Base-by-base conservation (phyloP, 1,284 basidiomycete genomes). In the Cerrena zonata region DNA sequence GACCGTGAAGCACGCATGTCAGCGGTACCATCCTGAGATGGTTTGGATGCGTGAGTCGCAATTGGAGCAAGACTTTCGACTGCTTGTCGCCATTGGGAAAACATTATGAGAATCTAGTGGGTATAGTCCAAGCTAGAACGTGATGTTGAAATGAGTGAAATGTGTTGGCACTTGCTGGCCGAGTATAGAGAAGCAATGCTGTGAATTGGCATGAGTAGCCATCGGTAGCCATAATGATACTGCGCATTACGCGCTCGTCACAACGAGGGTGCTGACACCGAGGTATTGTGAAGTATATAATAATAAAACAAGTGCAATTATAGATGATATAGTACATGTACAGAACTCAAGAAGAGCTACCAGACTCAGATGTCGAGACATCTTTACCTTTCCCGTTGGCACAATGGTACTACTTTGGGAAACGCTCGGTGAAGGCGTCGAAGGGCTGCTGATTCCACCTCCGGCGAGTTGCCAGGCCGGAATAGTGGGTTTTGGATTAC, bases 401-500 rank as follows among this genome's bases (percentile, higher is more conserved):
- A 34, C 30, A 7, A 34, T 15, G 15, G 15, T 34, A 7, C 7
- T 34, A 15, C 7, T 7, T 34, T 7, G 30, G 15, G 30, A 15
- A 15, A 53, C 26, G 11, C 57, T 53, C 7, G 62, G 47, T 39
- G 55, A 50, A 15, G 50, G 52, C 36, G 52, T 27, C 42, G 54
- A 52, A 19, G 59, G 52, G 7, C 7, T 15, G 15, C 30, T 34
- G 15, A 15, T 15, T 7, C 30, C 15, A 15, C 7, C 30, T 18
- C 61, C 63, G n/a, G 79, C 75, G 47, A 89, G 72, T 65, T 95
- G 92, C 92, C 92, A 95, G 4, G 89, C 78, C 2, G 92, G 92
- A 64, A 95, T 92, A 11, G 88, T 78, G 11, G 90, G 87, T 58
- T 82, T 78, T 0, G 68, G 45, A 61, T 48, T 69, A 77, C 50